These are phyloP conservation scores for Amanita pseudoporphyria DNA, from an alignment of 768 basidiomycete species.

Conservation along the genomic window DNA sequence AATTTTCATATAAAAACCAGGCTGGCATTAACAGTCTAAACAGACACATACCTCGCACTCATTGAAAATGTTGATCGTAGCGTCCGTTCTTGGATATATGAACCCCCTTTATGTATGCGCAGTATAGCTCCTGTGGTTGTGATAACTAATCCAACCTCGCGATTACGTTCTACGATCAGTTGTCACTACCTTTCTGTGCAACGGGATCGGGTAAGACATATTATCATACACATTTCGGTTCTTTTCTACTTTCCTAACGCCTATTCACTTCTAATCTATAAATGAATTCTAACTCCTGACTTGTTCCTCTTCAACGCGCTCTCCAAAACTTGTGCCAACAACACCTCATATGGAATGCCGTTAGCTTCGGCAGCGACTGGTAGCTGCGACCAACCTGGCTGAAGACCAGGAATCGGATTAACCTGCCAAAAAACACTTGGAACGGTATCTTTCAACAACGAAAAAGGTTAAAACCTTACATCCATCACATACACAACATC, in stretches of 20 bases:
- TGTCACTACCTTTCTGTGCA: too few relatives aligned
- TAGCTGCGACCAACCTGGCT: neutral
- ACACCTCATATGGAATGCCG: neutral
- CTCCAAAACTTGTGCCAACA: neutral
- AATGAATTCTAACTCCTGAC: too few relatives aligned
- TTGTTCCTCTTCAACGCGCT: neutral
- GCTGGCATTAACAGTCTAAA: constrained; percentile 1
- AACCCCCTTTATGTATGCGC: too few relatives aligned
- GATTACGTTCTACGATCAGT: constrained; percentile 10
- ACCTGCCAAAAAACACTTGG: neutral
- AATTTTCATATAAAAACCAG: constrained; percentile 8
- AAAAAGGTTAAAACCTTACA: neutral
- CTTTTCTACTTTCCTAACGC: too few relatives aligned
- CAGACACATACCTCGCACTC: constrained; percentile 71
- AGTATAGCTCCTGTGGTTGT: too few relatives aligned
- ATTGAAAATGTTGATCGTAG: constrained; percentile 95
- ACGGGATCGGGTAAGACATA: too few relatives aligned
- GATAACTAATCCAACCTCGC: too few relatives aligned
- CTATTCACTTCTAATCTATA: too few relatives aligned
- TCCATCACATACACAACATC: neutral
- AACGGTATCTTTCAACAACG: too few relatives aligned
- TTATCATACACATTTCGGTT: too few relatives aligned
- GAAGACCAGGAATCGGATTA: neutral
- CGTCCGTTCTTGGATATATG: too few relatives aligned
- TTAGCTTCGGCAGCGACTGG: neutral